Base-by-base conservation (phyloP, 345 rosid genomes). In the Eucalyptus microcorys region DNA sequence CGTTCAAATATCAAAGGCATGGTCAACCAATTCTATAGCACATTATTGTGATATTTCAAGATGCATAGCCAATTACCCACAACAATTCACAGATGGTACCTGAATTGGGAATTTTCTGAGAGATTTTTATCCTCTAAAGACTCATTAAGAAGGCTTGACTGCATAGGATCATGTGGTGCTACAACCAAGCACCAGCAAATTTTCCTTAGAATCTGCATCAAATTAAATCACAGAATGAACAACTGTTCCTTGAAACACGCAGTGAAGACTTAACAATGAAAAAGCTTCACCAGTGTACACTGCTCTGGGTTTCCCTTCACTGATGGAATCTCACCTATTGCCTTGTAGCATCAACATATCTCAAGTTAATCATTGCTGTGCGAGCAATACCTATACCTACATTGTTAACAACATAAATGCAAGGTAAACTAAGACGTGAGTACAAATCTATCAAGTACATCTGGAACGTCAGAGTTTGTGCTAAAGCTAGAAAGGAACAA, bases 141-240 rank as follows among this genome's bases (percentile, higher is more conserved):
- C 59, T 97, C 96, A 91, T 94, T 96, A 53, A 95, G 94, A 90
- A 96, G 95, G 91, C 97, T 96, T 6, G 96, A 96, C 89, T 96
- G 98, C 99, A 96, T 94, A 1, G 96, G 95, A 92, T 94, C 96
- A 88, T 95, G 96, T 40, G 98, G 98, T 49, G 99, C 90, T 88
- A 95, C 92, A 61, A 93, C 96, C 40, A 97, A 90, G 90, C 92
- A 96, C 98, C 99, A 96, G 90, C 97, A 95, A 66, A 96, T 97
- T 93, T 97, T 97, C 93, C 99, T 93, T 89, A 92, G 92, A 86
- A 96, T 93, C 98, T 95, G 86, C 88, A 89, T 11, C 14, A 14
- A 21, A 22, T 45, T n/a, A 57, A 86, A 86, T 21, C 80, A 86
- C 49, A 81, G 21, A 19, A 87, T 87, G 48, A 87, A 47, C n/a